These are phyloP conservation scores for Grigorovia transvaalensis DNA, from an alignment of 805 yeast genomes.

Conservation along the genomic window DNA sequence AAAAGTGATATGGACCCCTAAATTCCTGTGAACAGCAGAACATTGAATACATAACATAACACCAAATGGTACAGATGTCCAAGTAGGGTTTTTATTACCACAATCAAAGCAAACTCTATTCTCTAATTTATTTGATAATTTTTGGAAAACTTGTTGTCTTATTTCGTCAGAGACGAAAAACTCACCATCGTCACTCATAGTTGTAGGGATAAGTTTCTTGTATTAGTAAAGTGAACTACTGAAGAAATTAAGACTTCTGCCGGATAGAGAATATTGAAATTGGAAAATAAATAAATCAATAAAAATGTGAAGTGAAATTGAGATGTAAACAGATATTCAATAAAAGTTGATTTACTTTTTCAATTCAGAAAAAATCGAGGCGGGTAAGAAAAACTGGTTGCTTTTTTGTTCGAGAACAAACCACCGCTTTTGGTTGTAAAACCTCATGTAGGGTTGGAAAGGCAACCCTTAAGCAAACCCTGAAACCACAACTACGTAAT, in stretches of 20 bases:
- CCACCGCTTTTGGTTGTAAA: too few relatives aligned
- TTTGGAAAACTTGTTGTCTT: constrained; percentile 52
- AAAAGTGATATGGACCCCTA: constrained; percentile 94
- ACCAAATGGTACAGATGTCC: constrained; percentile 98
- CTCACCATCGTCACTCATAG: constrained; percentile 27
- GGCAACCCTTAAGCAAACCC: too few relatives aligned
- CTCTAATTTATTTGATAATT: constrained; percentile 52
- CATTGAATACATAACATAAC: constrained; percentile 88
- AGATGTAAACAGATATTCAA: neutral
- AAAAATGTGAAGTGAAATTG: neutral
- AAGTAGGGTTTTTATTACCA: constrained; percentile 86
- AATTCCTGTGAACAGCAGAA: constrained; percentile 87
- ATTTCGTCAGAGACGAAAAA: constrained; percentile 54
- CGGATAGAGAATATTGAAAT: too few relatives aligned
- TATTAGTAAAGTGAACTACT: neutral
- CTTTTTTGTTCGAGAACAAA: neutral
- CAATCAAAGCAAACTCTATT: constrained; percentile 92
- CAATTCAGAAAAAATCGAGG: neutral
- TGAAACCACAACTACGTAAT: too few relatives aligned
- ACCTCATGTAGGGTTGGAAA: too few relatives aligned
- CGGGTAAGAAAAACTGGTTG: neutral
- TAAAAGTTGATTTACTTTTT: neutral
- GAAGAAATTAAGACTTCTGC: too few relatives aligned
- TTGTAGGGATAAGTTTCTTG: neutral
- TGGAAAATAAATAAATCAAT: neutral